Base-by-base conservation (phyloP, 2,329 filamentous ascomycete genomes). In the Plenodomus tracheiphilus region DNA sequence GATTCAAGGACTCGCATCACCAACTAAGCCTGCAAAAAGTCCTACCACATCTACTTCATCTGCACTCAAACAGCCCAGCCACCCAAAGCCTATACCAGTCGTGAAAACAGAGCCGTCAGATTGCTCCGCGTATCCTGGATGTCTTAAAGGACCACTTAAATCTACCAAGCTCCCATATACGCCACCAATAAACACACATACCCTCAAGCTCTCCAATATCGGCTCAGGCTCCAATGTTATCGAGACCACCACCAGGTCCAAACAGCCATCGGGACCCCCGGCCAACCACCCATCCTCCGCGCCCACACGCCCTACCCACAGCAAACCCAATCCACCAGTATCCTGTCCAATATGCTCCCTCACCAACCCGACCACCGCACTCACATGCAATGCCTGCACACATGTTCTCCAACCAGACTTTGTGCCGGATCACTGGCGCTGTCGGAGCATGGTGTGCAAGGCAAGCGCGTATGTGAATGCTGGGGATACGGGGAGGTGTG, bases 301-400 rank as follows among this genome's bases (percentile, higher is more conserved):
- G 4, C 13, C 6, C 28, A 7, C 7, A 32, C 7, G 6, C 28
- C 28, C 28, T 11, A 42, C 17, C 19, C 35, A 10, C 6, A 47
- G 44, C 38, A 41, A 17, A 17, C 44, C 40, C 15, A 34, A 5
- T 4, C 6, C 35, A 9, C 35, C 35, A n/a, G 5, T 18, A 0
- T 28, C 54, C 16, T 88, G 88, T 62, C 74, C 79, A 0, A 75
- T 88, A 46, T 95, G 90, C 70, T 91, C 88, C 0, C 81, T 87
- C 42, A 73, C 75, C 42, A 92, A 91, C 64, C 73, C 79, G 5
- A 40, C 64, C 0, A 61, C 65, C 8, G 75, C 81, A 7, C 70
- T 84, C 2, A 87, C 82, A 3, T 94, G 90, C 68, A 72, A 71
- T 7, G 79, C 86, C 44, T 94, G 90, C 68, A 81, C 85, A 19